These are phyloP conservation scores for Ustilago shanxiensis DNA, from an alignment of 1,284 basidiomycete species.

Conservation along the genomic window DNA sequence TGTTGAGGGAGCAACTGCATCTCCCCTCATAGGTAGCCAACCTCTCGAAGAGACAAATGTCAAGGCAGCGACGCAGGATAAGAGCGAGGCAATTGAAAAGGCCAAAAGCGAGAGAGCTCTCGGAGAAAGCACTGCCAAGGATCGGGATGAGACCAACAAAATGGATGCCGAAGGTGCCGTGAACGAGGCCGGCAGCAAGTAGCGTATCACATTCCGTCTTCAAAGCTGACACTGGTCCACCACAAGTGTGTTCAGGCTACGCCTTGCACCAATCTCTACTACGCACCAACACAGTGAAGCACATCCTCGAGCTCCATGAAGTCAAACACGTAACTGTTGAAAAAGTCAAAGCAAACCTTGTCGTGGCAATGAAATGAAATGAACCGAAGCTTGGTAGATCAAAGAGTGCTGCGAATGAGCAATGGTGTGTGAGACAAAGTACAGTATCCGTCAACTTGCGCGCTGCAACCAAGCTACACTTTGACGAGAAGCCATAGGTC, in stretches of 20 bases:
- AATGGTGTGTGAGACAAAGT: too few relatives aligned
- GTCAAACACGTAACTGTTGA: not conserved
- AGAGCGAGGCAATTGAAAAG: not conserved
- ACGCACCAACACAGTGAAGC: too few relatives aligned
- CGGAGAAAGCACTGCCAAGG: not conserved
- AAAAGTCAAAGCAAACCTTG: not conserved
- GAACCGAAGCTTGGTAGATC: not conserved
- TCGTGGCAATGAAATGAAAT: not conserved
- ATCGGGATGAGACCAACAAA: not conserved
- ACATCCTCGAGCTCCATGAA: not conserved
- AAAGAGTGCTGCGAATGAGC: too few relatives aligned
- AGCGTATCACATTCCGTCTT: not conserved
- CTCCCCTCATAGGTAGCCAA: not conserved
- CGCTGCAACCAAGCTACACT: too few relatives aligned
- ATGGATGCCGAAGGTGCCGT: not conserved
- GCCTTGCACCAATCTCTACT: too few relatives aligned
- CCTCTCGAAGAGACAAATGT: not conserved
- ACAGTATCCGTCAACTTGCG: too few relatives aligned
- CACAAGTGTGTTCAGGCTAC: too few relatives aligned
- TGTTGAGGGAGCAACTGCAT: slow-evolving; percentile 6
- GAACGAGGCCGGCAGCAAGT: not conserved
- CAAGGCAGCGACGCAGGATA: not conserved
- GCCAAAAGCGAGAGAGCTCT: not conserved
- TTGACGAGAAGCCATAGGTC: slow-evolving; percentile 13
- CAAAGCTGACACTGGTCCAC: too few relatives aligned